Evolutionary conservation across 1,139 yeast genomes (phyloP).

Genomic region (Suhomyces chickasaworum): DNA sequence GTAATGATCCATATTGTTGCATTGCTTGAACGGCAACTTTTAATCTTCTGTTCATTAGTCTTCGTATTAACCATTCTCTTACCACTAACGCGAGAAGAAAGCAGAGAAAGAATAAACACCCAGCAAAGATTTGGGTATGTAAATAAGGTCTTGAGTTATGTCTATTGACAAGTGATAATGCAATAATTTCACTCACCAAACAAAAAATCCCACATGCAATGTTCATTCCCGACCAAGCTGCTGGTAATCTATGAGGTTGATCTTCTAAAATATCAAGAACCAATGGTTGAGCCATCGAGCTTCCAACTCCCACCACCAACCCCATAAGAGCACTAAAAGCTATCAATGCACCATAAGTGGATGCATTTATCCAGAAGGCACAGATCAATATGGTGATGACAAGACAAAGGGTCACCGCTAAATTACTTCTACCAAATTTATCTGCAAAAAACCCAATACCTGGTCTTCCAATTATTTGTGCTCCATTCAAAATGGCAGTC

Average conservation of each 20-base stretch:
- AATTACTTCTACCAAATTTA: constrained; percentile 57
- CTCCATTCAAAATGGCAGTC: constrained; percentile 64
- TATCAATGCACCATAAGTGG: constrained; percentile 50
- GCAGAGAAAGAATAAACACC: constrained; percentile 44
- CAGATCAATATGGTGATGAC: constrained; percentile 38
- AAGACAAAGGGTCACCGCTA: constrained; percentile 38
- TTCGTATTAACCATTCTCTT: constrained; percentile 33
- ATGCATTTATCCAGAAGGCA: constrained; percentile 60
- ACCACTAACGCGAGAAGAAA: constrained; percentile 31
- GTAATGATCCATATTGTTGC: background rate
- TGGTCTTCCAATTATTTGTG: constrained; percentile 70
- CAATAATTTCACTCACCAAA: constrained; percentile 52
- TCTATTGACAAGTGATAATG: constrained; percentile 41
- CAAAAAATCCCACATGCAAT: constrained; percentile 47
- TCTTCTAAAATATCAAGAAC: constrained; percentile 54
- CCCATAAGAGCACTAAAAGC: constrained; percentile 60
- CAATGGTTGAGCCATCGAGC: constrained; percentile 61
- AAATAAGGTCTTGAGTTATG: constrained; percentile 47
- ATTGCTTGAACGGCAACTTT: constrained; percentile 8
- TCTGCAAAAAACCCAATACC: constrained; percentile 61
- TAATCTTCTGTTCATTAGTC: constrained; percentile 19
- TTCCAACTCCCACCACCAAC: constrained; percentile 60
- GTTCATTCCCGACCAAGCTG: constrained; percentile 64
- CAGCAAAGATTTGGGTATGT: constrained; percentile 63
- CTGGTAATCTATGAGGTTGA: constrained; percentile 46